Evolutionary conservation across 2,329 filamentous ascomycete genomes (phyloP).

Genomic region (Fusarium proliferatum): DNA sequence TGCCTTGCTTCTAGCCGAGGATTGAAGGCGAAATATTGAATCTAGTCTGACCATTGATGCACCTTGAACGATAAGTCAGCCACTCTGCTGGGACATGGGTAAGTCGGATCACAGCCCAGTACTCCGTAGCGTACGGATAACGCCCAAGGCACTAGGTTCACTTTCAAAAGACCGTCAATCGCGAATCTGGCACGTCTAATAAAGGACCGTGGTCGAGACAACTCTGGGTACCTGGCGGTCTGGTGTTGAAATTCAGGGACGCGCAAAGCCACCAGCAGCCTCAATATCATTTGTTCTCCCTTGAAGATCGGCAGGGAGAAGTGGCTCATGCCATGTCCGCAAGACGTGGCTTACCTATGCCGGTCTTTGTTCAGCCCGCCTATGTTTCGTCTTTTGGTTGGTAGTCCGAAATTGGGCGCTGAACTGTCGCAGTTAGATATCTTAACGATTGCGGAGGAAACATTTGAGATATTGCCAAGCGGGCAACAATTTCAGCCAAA

Average conservation of each 20-base stretch:
- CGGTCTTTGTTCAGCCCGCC: constrained; percentile 23
- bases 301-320: constrained; percentile 25
- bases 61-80: constrained; percentile 26
- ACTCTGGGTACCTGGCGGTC: not conserved
- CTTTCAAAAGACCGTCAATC: constrained; percentile 2
- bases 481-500: constrained; percentile 1
- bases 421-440: constrained; percentile 14
- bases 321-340: constrained; percentile 31
- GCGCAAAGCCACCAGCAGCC: constrained; percentile 3
- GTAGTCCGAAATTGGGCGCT: constrained; percentile 23
- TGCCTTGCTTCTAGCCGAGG: not conserved
- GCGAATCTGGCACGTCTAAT: constrained; percentile 32
- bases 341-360: constrained; percentile 41
- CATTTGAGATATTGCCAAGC: constrained; percentile 9
- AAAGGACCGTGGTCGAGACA: constrained; percentile 25
- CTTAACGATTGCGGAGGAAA: not conserved
- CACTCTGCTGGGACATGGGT: constrained; percentile 23
- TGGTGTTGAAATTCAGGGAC: constrained; percentile 21
- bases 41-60: constrained; percentile 30
- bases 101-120: constrained; percentile 18
- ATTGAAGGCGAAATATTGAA: constrained; percentile 22
- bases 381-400: constrained; percentile 29
- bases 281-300: constrained; percentile 25
- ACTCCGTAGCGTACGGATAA: constrained; percentile 12
- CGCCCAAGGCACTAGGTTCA: constrained; percentile 17